Evolutionary conservation across 2,329 filamentous ascomycete genomes (phyloP).

Genomic region (Monosporascus sp.): DNA sequence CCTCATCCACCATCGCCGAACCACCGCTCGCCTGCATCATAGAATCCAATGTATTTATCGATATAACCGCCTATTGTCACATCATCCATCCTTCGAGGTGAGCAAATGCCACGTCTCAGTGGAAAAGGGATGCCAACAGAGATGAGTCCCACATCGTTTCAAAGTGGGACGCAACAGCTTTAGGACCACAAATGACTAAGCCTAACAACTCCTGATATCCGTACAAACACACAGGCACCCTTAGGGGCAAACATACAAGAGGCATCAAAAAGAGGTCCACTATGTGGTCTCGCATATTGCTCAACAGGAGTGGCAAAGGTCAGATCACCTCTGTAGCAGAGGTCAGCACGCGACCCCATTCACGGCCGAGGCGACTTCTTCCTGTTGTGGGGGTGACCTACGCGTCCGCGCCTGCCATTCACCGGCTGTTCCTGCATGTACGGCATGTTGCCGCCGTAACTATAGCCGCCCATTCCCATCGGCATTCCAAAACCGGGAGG

Average conservation of each 20-base stretch:
- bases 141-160: neutral
- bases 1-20: neutral
- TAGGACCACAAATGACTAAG: neutral
- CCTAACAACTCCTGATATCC: neutral
- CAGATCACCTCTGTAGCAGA: slow-evolving; percentile 24
- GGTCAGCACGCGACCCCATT: slow-evolving; percentile 19
- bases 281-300: slow-evolving; percentile 2
- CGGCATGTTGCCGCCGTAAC: slow-evolving; percentile 42
- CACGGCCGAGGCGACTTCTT: slow-evolving; percentile 28
- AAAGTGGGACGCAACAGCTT: neutral
- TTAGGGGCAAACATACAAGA: neutral
- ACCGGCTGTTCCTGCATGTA: slow-evolving; percentile 54
- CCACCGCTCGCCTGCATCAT: neutral
- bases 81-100: neutral
- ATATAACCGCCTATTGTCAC: neutral
- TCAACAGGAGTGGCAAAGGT: slow-evolving; percentile 4
- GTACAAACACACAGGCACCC: neutral
- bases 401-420: slow-evolving; percentile 54
- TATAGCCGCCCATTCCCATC: slow-evolving; percentile 27
- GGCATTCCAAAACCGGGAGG: slow-evolving; percentile 28
- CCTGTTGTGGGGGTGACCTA: slow-evolving; percentile 39
- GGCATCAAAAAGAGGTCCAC: neutral
- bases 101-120: neutral
- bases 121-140: neutral
- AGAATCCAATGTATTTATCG: neutral